A percentile compares a stretch with the other conserved stretches of the same genome.
phyloP scores from a whole-genome alignment of 2,329 filamentous ascomycete genomes.

The Ophiostoma perfectum region DNA sequence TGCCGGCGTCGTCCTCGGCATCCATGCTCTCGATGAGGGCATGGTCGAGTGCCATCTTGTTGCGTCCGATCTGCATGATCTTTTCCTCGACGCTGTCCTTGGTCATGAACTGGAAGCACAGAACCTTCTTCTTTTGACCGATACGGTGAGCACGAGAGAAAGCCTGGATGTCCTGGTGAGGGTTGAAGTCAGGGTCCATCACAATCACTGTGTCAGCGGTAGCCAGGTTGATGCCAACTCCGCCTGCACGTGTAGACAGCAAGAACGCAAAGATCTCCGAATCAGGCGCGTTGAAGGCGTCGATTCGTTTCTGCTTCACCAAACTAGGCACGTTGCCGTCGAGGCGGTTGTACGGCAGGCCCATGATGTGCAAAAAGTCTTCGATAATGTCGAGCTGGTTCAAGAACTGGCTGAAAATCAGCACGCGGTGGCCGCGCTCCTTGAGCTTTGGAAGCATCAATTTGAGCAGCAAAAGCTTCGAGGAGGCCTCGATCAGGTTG shows the following conservation, averaged over 20 bases:
- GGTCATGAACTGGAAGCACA: conserved; percentile 93
- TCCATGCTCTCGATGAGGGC: conserved; percentile 91
- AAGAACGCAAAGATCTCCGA: conserved; percentile 85
- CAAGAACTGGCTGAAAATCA: conserved; percentile 95
- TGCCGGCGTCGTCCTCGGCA: conserved; percentile 68
- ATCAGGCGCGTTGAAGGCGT: conserved; percentile 81
- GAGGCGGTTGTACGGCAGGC: conserved; percentile 68
- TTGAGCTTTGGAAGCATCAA: conserved; percentile 82
- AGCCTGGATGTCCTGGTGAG: conserved; percentile 95
- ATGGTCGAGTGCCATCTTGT: conserved; percentile 94
- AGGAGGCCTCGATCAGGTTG: conserved; percentile 85
- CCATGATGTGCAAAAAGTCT: conserved; percentile 77
- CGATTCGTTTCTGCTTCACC: conserved; percentile 90
- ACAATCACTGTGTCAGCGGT: conserved; percentile 98
- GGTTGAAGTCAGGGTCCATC: conserved; percentile 94
- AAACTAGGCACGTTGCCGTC: conserved; percentile 78
- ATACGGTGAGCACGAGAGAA: conserved; percentile 92
- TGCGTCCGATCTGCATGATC: conserved; percentile 91
- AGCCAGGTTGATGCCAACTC: conserved; percentile 94
- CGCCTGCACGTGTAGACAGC: conserved; percentile 87
- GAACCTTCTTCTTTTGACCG: conserved; percentile 89
- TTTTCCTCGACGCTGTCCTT: conserved; percentile 86
- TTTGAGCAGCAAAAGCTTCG: conserved; percentile 79
- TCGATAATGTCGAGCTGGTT: conserved; percentile 84
- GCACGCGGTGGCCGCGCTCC: conserved; percentile 78